A percentile compares a stretch with the other conserved stretches of the same genome.
Evolutionary conservation across 768 basidiomycete genomes (phyloP).

Genomic region (Pleurotus giganteus): DNA sequence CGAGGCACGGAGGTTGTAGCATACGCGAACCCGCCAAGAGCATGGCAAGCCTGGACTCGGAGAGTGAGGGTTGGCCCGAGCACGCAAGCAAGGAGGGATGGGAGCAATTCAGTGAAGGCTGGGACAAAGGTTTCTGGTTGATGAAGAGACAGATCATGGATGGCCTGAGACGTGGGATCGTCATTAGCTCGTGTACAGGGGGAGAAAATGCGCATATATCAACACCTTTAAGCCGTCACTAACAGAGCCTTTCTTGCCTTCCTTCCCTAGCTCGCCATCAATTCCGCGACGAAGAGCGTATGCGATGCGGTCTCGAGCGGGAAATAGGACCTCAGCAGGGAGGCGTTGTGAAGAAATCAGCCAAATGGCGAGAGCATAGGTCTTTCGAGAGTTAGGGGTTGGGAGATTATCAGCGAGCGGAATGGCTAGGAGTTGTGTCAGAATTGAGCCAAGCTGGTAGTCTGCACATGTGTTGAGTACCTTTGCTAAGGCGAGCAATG

Average conservation of each 20-base stretch:
- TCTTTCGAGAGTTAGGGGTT: slow-evolving; percentile 85
- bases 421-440: slow-evolving; percentile 67
- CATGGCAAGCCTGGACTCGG: slow-evolving; percentile 72
- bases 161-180: slow-evolving; percentile 50
- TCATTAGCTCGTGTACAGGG: not conserved
- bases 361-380: slow-evolving; percentile 75
- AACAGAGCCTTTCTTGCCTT: slow-evolving; percentile 83
- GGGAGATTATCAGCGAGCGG: slow-evolving; percentile 68
- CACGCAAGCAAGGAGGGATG: slow-evolving; percentile 60
- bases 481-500: slow-evolving; percentile 12
- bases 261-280: slow-evolving; percentile 82
- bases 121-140: slow-evolving; percentile 70
- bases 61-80: slow-evolving; percentile 64
- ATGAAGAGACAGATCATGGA: slow-evolving; percentile 64
- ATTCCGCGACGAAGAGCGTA: slow-evolving; percentile 73
- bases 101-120: slow-evolving; percentile 53
- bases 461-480: slow-evolving; percentile 35
- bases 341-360: slow-evolving; percentile 71
- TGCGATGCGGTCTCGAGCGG: slow-evolving; percentile 65
- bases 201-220: slow-evolving; percentile 17
- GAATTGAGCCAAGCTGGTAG: slow-evolving; percentile 52
- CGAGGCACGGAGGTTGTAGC: slow-evolving; percentile 48
- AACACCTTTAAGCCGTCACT: slow-evolving; percentile 82
- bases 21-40: slow-evolving; percentile 65
- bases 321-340: slow-evolving; percentile 55